These are phyloP conservation scores for Anthracocystis panici-leucophaei DNA, from an alignment of 1,284 basidiomycete genomes.

Conservation along the genomic window DNA sequence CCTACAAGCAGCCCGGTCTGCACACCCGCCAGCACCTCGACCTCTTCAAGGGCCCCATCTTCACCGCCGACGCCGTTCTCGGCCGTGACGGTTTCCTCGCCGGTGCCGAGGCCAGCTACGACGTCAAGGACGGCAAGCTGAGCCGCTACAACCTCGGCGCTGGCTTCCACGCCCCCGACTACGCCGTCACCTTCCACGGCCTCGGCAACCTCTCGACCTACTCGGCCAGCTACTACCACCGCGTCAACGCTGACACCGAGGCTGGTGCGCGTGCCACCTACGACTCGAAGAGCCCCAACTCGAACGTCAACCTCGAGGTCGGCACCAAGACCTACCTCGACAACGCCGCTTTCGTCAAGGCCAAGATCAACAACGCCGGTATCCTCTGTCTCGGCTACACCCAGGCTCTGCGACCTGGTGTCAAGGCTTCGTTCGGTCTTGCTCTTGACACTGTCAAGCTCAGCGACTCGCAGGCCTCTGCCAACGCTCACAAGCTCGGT, in stretches of 20 bases:
- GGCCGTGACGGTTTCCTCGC: conserved; percentile 97
- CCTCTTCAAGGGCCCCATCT: conserved; percentile 96
- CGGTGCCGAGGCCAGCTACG: conserved; percentile 96
- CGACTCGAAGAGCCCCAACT: conserved; percentile 85
- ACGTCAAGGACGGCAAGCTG: conserved; percentile 91
- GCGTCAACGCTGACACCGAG: conserved; percentile 92
- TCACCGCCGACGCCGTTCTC: conserved; percentile 88
- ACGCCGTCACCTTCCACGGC: conserved; percentile 93
- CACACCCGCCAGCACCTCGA: conserved; percentile 93
- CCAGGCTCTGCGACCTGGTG: conserved; percentile 77
- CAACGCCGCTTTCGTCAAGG: conserved; percentile 91
- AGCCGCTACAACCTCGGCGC: conserved; percentile 91
- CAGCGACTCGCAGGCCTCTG: conserved; percentile 63
- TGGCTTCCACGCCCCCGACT: conserved; percentile 96
- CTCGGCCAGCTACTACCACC: conserved; percentile 98
- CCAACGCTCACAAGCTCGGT: conserved; percentile 74
- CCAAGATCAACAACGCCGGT: conserved; percentile 94
- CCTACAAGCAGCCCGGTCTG: conserved; percentile 96
- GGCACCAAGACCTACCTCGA: conserved; percentile 92
- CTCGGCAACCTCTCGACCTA: conserved; percentile 95
- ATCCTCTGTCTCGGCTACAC: conserved; percentile 68
- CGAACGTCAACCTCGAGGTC: conserved; percentile 91
- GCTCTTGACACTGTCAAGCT: conserved; percentile 69
- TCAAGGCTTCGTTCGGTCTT: conserved; percentile 88
- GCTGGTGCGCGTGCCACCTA: conserved; percentile 91